These are phyloP conservation scores for Pigoraptor vietnamica DNA, from an alignment of 78 protist species.

Conservation along the genomic window DNA sequence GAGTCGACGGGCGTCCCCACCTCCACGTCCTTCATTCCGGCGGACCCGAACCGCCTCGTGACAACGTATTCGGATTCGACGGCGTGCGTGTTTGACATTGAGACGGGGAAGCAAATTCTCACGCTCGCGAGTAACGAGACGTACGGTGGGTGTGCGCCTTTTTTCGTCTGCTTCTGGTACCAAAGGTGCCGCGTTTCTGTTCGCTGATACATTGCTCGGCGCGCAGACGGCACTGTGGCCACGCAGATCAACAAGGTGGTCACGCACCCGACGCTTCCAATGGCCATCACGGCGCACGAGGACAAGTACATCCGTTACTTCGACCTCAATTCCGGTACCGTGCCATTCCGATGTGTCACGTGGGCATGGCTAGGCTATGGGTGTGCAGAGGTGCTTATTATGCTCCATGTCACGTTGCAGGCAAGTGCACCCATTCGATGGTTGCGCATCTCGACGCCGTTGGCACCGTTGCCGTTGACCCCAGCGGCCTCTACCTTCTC, in stretches of 20 bases:
- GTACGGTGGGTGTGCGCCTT: not conserved
- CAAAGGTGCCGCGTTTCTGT: too few relatives aligned
- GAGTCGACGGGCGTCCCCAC: not conserved
- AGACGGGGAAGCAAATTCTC: not conserved
- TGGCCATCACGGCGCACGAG: slow-evolving; percentile 19
- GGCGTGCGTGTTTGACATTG: not conserved
- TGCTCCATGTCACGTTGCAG: not conserved
- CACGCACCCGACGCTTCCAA: slow-evolving; percentile 31
- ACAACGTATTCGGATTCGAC: not conserved
- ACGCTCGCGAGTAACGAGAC: not conserved
- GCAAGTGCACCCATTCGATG: slow-evolving; percentile 4
- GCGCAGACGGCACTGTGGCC: not conserved
- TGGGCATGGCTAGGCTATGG: too few relatives aligned
- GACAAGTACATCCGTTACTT: not conserved
- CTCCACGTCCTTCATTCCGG: not conserved
- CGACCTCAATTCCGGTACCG: not conserved
- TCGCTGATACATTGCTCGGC: not conserved
- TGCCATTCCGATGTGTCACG: too few relatives aligned
- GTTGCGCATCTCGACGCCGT: slow-evolving; percentile 41
- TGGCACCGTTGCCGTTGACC: slow-evolving; percentile 3
- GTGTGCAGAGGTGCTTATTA: not conserved
- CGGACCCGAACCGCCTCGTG: not conserved
- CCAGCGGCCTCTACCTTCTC: not conserved
- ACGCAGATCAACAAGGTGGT: not conserved
- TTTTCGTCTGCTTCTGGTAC: too few relatives aligned